phyloP scores from a whole-genome alignment of 441 rosid genomes.

The Metrosideros polymorpha region DNA sequence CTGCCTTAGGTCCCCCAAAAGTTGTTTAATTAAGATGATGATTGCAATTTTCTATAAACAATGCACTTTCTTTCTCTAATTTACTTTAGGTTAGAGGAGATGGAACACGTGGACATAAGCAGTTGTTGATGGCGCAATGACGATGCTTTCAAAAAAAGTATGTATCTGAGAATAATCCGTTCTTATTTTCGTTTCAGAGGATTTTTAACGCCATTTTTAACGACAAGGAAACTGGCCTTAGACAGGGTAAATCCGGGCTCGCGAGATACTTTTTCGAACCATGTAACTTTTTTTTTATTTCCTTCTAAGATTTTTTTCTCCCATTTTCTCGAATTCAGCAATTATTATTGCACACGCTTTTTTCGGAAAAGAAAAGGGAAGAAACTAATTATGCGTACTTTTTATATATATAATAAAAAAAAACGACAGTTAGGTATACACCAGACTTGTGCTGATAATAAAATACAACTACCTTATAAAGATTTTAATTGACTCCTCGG shows the following conservation, averaged over 20 bases:
- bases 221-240: fast-evolving
- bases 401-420: background rate
- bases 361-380: background rate
- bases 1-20: background rate
- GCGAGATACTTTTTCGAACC: too few species aligned
- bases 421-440: background rate
- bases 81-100: background rate
- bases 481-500: background rate
- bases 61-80: background rate
- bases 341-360: too few species aligned
- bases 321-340: background rate
- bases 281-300: too few species aligned
- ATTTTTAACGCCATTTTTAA: background rate
- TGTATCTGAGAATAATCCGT: background rate
- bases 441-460: background rate
- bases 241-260: too few species aligned
- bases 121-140: background rate
- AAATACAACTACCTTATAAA: background rate
- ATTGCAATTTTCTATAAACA: background rate
- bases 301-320: background rate
- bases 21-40: background rate
- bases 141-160: background rate
- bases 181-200: fast-evolving
- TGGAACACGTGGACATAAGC: background rate
- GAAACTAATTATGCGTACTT: background rate